Conservation (phyloP, 2,329 filamentous ascomycete species). For the Aspergillus aculeatus region DNA sequence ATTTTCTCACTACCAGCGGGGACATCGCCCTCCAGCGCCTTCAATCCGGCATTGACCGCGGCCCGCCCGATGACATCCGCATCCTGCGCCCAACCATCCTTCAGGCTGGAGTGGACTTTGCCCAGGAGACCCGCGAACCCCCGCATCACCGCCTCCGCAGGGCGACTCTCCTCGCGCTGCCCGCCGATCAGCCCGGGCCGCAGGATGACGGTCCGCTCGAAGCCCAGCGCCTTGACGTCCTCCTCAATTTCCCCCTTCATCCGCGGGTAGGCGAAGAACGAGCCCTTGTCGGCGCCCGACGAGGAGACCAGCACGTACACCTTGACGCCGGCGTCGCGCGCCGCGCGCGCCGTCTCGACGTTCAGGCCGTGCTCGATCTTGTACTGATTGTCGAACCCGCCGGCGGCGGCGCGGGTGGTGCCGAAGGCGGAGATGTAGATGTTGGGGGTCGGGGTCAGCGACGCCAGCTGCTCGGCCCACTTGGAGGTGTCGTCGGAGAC, state of each 20-base stretch:
- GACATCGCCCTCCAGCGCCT: slow-evolving; percentile 41
- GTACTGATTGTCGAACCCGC: slow-evolving; percentile 75
- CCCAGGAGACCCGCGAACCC: slow-evolving; percentile 58
- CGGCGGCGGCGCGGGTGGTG: slow-evolving; percentile 74
- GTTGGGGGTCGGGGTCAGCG: slow-evolving; percentile 55
- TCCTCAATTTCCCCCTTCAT: slow-evolving; percentile 93
- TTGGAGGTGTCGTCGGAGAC: slow-evolving; percentile 65
- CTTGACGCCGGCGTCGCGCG: slow-evolving; percentile 68
- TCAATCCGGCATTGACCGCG: slow-evolving; percentile 38
- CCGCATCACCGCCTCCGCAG: slow-evolving; percentile 58
- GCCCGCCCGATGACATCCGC: slow-evolving; percentile 63
- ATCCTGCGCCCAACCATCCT: slow-evolving; percentile 72
- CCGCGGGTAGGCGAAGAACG: slow-evolving; percentile 54
- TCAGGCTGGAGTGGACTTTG: slow-evolving; percentile 51
- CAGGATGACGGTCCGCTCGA: slow-evolving; percentile 74
- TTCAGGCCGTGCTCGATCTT: slow-evolving; percentile 88
- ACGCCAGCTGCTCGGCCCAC: slow-evolving; percentile 64
- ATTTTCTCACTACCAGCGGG: slow-evolving; percentile 42
- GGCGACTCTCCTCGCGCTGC: slow-evolving; percentile 60
- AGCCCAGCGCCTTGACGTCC: slow-evolving; percentile 66
- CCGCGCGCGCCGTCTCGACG: slow-evolving; percentile 71
- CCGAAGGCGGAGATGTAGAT: slow-evolving; percentile 76
- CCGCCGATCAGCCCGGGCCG: slow-evolving; percentile 76
- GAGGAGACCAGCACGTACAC: slow-evolving; percentile 76
- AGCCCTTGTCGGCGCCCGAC: slow-evolving; percentile 52